phyloP scores from a whole-genome alignment of 139 green algal species.

The Monoraphidium neglectum region DNA sequence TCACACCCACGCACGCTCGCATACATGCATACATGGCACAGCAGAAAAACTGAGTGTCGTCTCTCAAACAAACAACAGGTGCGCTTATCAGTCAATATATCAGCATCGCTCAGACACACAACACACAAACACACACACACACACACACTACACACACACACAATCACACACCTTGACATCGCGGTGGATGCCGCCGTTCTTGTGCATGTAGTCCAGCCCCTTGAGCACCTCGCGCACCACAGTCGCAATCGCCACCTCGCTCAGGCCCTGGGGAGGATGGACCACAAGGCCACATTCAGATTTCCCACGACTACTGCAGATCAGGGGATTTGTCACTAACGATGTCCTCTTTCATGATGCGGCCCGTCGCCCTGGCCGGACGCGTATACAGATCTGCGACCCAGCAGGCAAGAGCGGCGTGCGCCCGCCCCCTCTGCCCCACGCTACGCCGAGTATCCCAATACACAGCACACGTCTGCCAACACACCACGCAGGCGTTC shows the following conservation, averaged over 20 bases:
- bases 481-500: neutral
- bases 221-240: constrained; percentile 94
- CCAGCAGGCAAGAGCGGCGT: neutral
- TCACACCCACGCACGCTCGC: too few relatives aligned
- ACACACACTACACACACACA: too few relatives aligned
- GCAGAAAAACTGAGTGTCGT: too few relatives aligned
- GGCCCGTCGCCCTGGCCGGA: too few relatives aligned
- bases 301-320: neutral
- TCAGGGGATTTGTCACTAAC: neutral
- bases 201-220: constrained; percentile 96
- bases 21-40: too few relatives aligned
- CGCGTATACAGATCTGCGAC: too few relatives aligned
- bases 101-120: too few relatives aligned
- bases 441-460: neutral
- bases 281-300: neutral
- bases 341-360: too few relatives aligned
- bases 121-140: too few relatives aligned
- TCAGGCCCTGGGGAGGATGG: constrained; percentile 61
- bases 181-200: constrained; percentile 92
- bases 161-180: constrained; percentile 93
- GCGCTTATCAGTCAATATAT: too few relatives aligned
- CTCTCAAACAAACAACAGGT: too few relatives aligned
- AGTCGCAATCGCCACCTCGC: constrained; percentile 91
- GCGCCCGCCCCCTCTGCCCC: neutral
- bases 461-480: constrained; percentile 6